Base-by-base conservation (phyloP, 75 land plant species). In the Pinus taeda region DNA sequence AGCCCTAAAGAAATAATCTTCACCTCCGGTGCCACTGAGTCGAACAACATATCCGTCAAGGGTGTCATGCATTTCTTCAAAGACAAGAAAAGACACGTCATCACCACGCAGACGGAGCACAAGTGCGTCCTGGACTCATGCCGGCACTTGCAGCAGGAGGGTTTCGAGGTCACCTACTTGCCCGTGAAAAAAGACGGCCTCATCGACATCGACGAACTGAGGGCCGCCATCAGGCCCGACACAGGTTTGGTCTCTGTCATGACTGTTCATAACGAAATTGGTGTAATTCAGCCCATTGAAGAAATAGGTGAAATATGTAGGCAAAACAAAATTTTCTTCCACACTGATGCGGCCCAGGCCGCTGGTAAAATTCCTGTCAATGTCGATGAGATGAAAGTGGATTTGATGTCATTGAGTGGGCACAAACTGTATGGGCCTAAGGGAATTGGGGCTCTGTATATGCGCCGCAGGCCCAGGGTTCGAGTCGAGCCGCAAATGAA, bases 51-150 rank as follows among this genome's bases (percentile, higher is more conserved):
- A 57, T 86, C 99, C 18, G 81, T 97, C 63, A 97, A 97, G 82
- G 99, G 99, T 2, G 86, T 92, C 60, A 90, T 97, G 93, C 95
- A 85, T 63, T 97, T 97, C 75, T 86, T 90, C 84, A 79, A 80
- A 60, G 93, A 88, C 58, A 89, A 88, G 80, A 94, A 94, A 86
- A 81, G 83, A 60, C 99, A 97, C 73, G 93, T 92, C 22, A 87
- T 97, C 82, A 97, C 99, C 67, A 91, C 98, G 22, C 99, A 97
- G 85, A 97, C 99, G 4, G 99, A 97, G 92, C 99, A 97, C 77
- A 97, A 97, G 88, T 97, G 99, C 75, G 99, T 97, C 12, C 85
- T 97, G 15, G 99, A 97, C 63, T 97, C 99, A 2, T 97, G 99
- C 90, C 88, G 98, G 15, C 90, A 94, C 75, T 81, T 95, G 56